Evolutionary conservation across 495 filamentous ascomycete species (phyloP), one percentile per base, ranked within the genome.

Genomic region (Neurospora sp.): DNA sequence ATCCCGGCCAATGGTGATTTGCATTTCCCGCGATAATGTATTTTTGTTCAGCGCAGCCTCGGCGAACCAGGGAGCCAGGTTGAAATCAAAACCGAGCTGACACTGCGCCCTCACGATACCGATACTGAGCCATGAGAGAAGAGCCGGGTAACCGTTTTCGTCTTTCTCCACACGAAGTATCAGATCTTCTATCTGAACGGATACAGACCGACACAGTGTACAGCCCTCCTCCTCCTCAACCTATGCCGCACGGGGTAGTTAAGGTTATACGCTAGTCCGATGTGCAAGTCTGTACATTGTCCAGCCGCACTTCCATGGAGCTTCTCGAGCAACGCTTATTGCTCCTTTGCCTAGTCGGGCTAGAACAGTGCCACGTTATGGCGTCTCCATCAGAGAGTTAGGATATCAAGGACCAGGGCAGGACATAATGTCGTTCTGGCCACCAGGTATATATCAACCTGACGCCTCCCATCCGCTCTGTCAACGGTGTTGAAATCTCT

Each of bases 41-140:
- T 73, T 75, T 73, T 70, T 70, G 44, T 73, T 73, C 73, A 75
- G 73, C 73, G 71, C 71, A 71, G 74, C 74, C 71, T 73, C 71
- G 39, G 35, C 5, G 39, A 38, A 66, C 54, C 27, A 18, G 27
- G 54, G 54, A 31, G 54, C 44, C 31, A 31, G 41, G 42, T 59
- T 14, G 71, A 46, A 73, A 73, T 71, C 2, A 70, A 14, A 31
- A 71, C 20, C 37, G 39, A 31, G 18, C 70, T 35, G 39, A 70
- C 54, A 18, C 72, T 73, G 62, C 66, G 72, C 39, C 72, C 4
- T 72, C 39, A 18, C 38, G 5, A 70, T 41, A 69, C 37, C 18
- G 42, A 46, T 42, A 72, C 59, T 69, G 70, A 70, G 72, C 72
- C 72, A 41, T 73, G 72, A 69, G 44, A 54, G 72, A 71, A 59